These are phyloP conservation scores for Epichloe glyceriae DNA, from an alignment of 2,329 filamentous ascomycete species.

Conservation along the genomic window DNA sequence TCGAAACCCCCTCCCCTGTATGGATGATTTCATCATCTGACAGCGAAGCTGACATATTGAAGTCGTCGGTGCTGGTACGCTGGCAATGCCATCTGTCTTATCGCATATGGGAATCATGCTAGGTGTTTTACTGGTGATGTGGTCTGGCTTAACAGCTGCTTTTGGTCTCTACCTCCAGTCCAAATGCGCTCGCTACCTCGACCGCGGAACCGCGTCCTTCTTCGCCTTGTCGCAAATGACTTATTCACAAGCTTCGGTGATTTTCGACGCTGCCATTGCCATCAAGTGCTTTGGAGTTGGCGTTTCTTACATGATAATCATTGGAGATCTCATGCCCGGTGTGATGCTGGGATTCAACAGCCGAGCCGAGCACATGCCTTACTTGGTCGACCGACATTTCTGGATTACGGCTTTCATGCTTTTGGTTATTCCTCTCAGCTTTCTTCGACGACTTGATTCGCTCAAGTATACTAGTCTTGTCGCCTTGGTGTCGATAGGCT, in stretches of 20 bases:
- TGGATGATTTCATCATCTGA: conserved; percentile 3
- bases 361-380: conserved; percentile 47
- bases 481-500: conserved; percentile 84
- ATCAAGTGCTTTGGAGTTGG: conserved; percentile 97
- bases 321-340: conserved; percentile 94
- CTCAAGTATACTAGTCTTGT: conserved; percentile 94
- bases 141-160: conserved; percentile 78
- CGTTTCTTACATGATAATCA: conserved; percentile 96
- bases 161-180: conserved; percentile 94
- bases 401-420: conserved; percentile 99
- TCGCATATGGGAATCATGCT: conserved; percentile 90
- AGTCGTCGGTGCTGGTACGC: conserved; percentile 88
- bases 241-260: conserved; percentile 86
- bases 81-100: conserved; percentile 90
- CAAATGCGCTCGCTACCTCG: conserved; percentile 83
- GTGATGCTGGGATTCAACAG: conserved; percentile 72
- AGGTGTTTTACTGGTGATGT: conserved; percentile 72
- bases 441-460: conserved; percentile 81
- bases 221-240: conserved; percentile 95
- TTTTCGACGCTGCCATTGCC: conserved; percentile 92
- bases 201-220: conserved; percentile 79
- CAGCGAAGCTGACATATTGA: conserved; percentile 9
- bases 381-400: conserved; percentile 80
- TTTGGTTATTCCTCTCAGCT: conserved; percentile 86
- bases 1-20: conserved; percentile 17